phyloP scores from a whole-genome alignment of 148 eudicot genomes.

The Rheum nobile region DNA sequence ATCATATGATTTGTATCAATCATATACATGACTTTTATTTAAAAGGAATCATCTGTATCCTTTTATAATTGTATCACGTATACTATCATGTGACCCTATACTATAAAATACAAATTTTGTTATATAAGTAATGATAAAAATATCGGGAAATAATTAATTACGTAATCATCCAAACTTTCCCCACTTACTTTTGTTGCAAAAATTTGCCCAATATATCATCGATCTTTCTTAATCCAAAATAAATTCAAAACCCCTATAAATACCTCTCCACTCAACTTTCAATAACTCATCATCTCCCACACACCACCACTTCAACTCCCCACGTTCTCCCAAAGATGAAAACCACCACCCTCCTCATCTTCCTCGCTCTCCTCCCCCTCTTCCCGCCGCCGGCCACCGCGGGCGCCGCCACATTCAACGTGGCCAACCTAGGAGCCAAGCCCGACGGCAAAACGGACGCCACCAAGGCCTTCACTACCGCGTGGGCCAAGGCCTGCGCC shows the following conservation, averaged over 20 bases:
- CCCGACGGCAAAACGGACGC: slow-evolving; percentile 39
- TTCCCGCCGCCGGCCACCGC: not conserved
- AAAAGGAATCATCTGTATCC: too few species aligned
- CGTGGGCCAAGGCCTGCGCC: slow-evolving; percentile 34
- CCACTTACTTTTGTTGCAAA: not conserved
- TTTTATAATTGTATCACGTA: too few species aligned
- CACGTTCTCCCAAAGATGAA: not conserved
- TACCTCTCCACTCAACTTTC: not conserved
- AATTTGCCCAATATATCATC: not conserved
- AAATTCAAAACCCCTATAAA: not conserved
- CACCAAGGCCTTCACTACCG: slow-evolving; percentile 26
- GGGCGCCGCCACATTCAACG: slow-evolving; percentile 17
- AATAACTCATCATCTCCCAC: not conserved
- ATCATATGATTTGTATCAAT: too few species aligned
- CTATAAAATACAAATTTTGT: too few species aligned
- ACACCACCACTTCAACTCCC: not conserved
- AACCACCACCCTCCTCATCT: not conserved
- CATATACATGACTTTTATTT: too few species aligned
- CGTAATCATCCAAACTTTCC: not conserved
- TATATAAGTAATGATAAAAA: too few species aligned
- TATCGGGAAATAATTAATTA: too few species aligned
- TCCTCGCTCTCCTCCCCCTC: not conserved
- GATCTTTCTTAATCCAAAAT: not conserved
- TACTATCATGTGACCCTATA: too few species aligned
- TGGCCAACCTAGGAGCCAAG: slow-evolving; percentile 31